phyloP scores from a whole-genome alignment of 768 basidiomycete genomes.

The Harrya chromipes region DNA sequence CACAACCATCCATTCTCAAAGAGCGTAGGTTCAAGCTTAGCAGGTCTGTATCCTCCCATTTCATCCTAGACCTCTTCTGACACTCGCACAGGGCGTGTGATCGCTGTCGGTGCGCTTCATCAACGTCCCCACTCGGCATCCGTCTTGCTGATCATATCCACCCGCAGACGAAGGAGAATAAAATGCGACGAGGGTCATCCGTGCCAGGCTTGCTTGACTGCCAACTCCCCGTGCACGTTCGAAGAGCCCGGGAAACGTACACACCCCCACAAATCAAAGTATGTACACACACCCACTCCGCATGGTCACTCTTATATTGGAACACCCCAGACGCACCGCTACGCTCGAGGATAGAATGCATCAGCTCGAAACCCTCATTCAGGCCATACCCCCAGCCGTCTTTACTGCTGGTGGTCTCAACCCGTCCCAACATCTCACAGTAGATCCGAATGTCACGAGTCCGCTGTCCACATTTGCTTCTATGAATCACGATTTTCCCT shows the following conservation, averaged over 20 bases:
- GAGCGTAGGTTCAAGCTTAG: conserved; percentile 86
- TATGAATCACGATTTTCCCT: conserved; percentile 39
- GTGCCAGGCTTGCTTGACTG: conserved; percentile 83
- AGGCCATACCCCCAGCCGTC: conserved; percentile 79
- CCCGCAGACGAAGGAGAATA: conserved; percentile 68
- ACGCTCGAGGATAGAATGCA: conserved; percentile 89
- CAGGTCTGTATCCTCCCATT: conserved; percentile 48
- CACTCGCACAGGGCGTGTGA: conserved; percentile 70
- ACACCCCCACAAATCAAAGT: conserved; percentile 89
- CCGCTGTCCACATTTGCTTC: conserved; percentile 40
- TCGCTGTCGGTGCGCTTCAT: conserved; percentile 72
- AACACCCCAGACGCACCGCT: conserved; percentile 57
- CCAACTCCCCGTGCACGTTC: conserved; percentile 79
- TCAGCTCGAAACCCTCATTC: conserved; percentile 79
- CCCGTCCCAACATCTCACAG: conserved; percentile 34
- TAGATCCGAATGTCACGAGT: conserved; percentile 30
- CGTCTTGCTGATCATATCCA: not conserved
- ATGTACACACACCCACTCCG: conserved; percentile 28
- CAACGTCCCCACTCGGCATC: not conserved
- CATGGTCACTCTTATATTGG: conserved; percentile 7
- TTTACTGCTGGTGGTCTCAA: conserved; percentile 58
- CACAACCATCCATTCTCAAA: conserved; percentile 55
- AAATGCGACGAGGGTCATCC: conserved; percentile 90
- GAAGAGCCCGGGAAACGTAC: conserved; percentile 85
- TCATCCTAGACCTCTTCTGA: not conserved